Base-by-base conservation (phyloP, 306 rosid genomes). In the Lathyrus tuberosus region DNA sequence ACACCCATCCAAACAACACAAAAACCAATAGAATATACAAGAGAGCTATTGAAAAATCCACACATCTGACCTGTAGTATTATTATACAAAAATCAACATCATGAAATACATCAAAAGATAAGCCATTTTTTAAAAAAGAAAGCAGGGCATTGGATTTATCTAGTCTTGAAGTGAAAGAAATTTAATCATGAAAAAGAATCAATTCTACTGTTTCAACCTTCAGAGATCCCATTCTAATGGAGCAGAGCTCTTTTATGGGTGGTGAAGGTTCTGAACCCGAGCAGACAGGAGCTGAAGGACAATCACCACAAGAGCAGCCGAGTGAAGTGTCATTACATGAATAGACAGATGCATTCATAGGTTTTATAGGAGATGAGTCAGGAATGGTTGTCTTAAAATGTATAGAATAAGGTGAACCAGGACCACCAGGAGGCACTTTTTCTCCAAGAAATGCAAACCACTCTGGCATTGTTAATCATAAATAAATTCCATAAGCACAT, bases 241-340 rank as follows among this genome's bases (percentile, higher is more conserved):
- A 73, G 85, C 98, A 93, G 62, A 87, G 71, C 41, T 86, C 86
- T 35, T 80, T 80, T 65, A 58, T 84, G 48, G 76, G 87, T 33
- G 94, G 98, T 41, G 88, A 79, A 79, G 97, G 97, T 81, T 88
- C 90, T 49, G 85, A 12, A 62, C 30, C 69, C 3, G 90, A 79
- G 86, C 98, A 93, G 53, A 75, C 65, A 13, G 97, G 84, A 78
- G 97, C 82, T 78, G 75, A 76, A 65, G 97, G 98, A 70, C 98
- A 93, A 83, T 93, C 98, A 54, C 98, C 98, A 30, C 98, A 93
- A 77, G 98, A 93, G 83, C 98, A 93, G 70, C 97, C 96, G 54
- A 93, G 84, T 54, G 98, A 90, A 76, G 91, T 86, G 86, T 93
- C 98, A 71, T 81, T 79, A 71, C 98, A 93, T 12, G 90, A 80